Evolutionary conservation across 2,329 filamentous ascomycete species (phyloP), one percentile per base, ranked within the genome.

Genomic region (Colletotrichum tropicale): DNA sequence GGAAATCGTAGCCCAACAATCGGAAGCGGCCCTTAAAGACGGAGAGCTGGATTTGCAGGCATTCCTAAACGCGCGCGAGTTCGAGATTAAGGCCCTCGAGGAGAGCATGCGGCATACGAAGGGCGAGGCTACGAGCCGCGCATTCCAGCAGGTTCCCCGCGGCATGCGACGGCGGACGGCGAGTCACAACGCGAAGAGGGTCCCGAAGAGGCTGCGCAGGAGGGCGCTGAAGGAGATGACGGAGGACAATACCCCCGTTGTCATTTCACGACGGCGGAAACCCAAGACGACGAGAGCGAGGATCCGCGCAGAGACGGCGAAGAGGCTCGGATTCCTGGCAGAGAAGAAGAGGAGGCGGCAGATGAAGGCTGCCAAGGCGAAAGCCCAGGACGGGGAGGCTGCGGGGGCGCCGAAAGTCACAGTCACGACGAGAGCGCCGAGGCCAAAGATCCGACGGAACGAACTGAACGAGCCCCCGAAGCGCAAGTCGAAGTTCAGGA

Each of bases 181-280:
- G 24, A 98, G 96, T 83, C 97, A 99, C 85, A 98, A 99, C 89
- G 94, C 94, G 43, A 98, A 96, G 85, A 91, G 94, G 77, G 93
- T 99, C 18, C 97, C 97, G 4, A 94, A 93, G 81, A 88, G 95
- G 77, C 85, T 98, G 81, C 91, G 94, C 71, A 86, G 86, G 52
- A 90, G 94, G 78, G 96, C 95, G 1, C 90, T 88, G 80, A 87
- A 85, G 77, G 91, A 98, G 89, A 98, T 98, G 93, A 88, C 88
- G 18, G 94, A 98, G 71, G 96, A 98, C 81, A 98, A 98, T 78
- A 98, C 96, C 0, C 96, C 97, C 0, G 94, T 92, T 0, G 93
- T 96, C 8, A 94, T 93, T 67, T 88, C 88, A 2, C 89, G 89
- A 76, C 91, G 90, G 77, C 88, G 93, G 76, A 93, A 91, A 80